Evolutionary conservation across 2,329 filamentous ascomycete species (phyloP), one percentile per base, ranked within the genome.

Genomic region (Venturiaceae sp.): DNA sequence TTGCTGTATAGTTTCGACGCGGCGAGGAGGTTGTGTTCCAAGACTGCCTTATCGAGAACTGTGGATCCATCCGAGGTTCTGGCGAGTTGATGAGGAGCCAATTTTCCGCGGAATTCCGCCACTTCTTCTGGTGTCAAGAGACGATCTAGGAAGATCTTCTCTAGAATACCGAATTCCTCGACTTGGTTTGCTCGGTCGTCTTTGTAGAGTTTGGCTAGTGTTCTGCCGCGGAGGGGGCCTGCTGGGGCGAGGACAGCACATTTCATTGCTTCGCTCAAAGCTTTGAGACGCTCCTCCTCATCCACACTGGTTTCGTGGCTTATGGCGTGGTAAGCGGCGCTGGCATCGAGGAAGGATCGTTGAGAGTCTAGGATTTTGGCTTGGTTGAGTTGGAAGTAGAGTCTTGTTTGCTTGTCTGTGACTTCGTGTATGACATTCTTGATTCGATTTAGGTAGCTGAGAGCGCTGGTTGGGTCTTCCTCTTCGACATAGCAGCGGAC

Each of bases 121-220:
- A 96, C 90, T 74, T 99, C 94, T n/a, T 79, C 81, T 0, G 87
- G 83, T 0, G 83, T 83, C 53, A 99, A 79, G 3, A 99, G 78
- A 5, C 92, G 84, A 72, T 97, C 90, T 53, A 97, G 80, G 72
- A 95, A 96, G 83, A 99, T 97, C 78, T 97, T 97, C 77, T 97
- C 94, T 14, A 99, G 77, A 57, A 99, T 96, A 53, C 84, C 79
- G 68, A 88, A 92, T 73, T 97, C 90, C 33, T 86, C 83, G 2
- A 94, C 82, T 54, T 85, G 82, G 3, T 79, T 77, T 0, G 89
- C 82, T 32, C 94, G 83, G 64, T 97, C 94, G 72, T 99, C 94
- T 72, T 95, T 96, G 81, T 96, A 96, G 14, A 99, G 77, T 57
- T 88, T 85, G 4, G 85, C 90, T 19, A 99, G 81, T 46, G 86